Base-by-base conservation (phyloP, 352 stramenopile genomes). In the Phytopythium kandeliae region DNA sequence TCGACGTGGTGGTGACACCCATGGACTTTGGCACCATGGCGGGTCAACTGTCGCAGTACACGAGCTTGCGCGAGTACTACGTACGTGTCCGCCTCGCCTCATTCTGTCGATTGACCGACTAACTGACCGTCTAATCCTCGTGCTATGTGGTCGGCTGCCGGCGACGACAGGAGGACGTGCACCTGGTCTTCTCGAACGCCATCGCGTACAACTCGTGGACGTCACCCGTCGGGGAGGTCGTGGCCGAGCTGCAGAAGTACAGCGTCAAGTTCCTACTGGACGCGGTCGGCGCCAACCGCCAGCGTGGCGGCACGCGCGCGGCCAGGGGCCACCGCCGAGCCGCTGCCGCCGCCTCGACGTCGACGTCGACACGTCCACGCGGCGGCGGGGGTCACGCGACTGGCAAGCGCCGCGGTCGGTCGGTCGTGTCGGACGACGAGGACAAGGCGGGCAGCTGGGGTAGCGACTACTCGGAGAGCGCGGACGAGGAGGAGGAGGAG, bases 21-120 rank as follows among this genome's bases (percentile, higher is more conserved):
- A 97, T 97, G 83, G 92, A 98, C 73, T 97, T 98, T 68, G 81
- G 86, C n/a, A 96, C 83, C 7, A 98, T 98, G 61, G 70, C 78
- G 47, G 72, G 89, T 24, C 89, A 85, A 48, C 70, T 98, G 51
- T 51, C 70, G 35, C 67, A 73, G 41, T 95, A 90, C 64, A 56
- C 53, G 25, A 70, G 65, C 46, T 91, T 95, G 54, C 61, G 64
- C 34, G 67, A 84, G 26, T 95, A 95, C 55, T 89, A 89, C 45
- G 84, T 94, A 85, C 58, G 71, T 75, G n/a, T n/a, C n/a, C n/a
- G n/a, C n/a, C n/a, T n/a, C n/a, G n/a, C n/a, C 25, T 49, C 21
- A 45, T 5, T 3, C 10, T 0, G 2, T 9, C 16, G 21, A 7
- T 45, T 19, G 19, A 22, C 28, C 28, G 5, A 33, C 5, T 33